A percentile compares a stretch with the other conserved stretches of the same genome.
These are phyloP conservation scores for Hypoxylon fuscum DNA, from an alignment of 495 filamentous ascomycete genomes.

Conservation along the genomic window DNA sequence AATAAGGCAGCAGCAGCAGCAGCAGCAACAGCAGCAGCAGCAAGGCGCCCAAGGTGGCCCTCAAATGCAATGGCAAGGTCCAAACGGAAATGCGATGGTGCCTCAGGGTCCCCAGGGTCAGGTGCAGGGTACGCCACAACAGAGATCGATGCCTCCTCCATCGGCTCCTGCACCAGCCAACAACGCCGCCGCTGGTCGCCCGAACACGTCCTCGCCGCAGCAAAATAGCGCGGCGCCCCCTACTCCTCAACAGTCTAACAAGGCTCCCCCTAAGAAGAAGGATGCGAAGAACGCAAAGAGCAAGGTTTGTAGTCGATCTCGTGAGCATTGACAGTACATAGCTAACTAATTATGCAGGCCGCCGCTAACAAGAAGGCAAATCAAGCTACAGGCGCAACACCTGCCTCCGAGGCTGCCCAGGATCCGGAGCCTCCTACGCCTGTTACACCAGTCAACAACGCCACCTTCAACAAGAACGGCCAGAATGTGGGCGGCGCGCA, in stretches of 20 bases:
- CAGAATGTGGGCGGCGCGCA: constrained; percentile 60
- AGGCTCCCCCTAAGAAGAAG: constrained; percentile 88
- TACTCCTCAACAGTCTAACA: constrained; percentile 81
- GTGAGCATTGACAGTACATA: constrained; percentile 20
- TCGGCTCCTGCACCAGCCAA: constrained; percentile 74
- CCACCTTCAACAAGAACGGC: constrained; percentile 66
- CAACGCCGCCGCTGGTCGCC: constrained; percentile 59
- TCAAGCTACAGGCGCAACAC: constrained; percentile 73
- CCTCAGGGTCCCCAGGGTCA: constrained; percentile 66
- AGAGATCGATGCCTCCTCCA: constrained; percentile 89
- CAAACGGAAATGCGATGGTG: constrained; percentile 71
- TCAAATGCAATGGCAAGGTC: constrained; percentile 66
- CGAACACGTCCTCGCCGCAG: constrained; percentile 81
- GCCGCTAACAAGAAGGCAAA: constrained; percentile 75
- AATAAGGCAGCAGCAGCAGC: constrained; percentile 50
- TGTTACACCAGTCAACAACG: constrained; percentile 81
- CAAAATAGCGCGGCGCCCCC: constrained; percentile 79
- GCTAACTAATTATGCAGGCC: constrained; percentile 54
- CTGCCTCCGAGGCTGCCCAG: constrained; percentile 75
- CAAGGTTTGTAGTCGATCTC: constrained; percentile 71
- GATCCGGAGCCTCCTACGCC: constrained; percentile 82
- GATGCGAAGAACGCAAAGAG: constrained; percentile 70
- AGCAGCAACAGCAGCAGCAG: too few relatives aligned
- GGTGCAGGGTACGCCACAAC: constrained; percentile 77
- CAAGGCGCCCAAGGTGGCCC: constrained; percentile 48